Base-by-base conservation (phyloP, 768 basidiomycete species). In the Pulveroboletus frians region DNA sequence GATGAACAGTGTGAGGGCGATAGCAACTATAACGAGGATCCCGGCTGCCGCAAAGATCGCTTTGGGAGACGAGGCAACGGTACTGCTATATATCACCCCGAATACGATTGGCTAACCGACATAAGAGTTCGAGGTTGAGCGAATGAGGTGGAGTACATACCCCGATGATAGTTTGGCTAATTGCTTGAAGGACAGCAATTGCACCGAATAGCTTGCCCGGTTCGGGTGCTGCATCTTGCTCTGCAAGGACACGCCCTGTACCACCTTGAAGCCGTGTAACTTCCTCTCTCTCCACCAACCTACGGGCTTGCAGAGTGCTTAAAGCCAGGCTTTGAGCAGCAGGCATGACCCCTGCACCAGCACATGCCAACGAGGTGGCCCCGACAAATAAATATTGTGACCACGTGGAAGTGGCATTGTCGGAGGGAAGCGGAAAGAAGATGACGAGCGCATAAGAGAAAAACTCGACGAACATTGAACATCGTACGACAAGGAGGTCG, bases 281-380 rank as follows among this genome's bases (percentile, higher is more conserved):
- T 63, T 32, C 76, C 73, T 63, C 79, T 23, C 60, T 54, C 40
- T 61, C 52, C 20, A 47, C 60, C 36, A 60, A 36, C 34, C 49
- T 65, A 47, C 57, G 63, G 37, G 60, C 61, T 31, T 74, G 72
- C n/a, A 78, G 53, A n/a, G 86, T 73, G 56, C 79, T 85, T 5
- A 89, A 71, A 0, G 85, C 88, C 9, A 91, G 72, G n/a, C 84
- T 86, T 52, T 88, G 83, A 44, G 80, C 63, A 1, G 84, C 76
- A 8, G 88, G 87, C 47, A 78, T 76, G 13, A 83, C 77, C 4
- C 86, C 88, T 3, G 81, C 78, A 11, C 84, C 84, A 37, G 86
- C 76, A 17, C 79, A 78, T 6, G 80, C 76, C 35, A 90, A 61
- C 31, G 78, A 78, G 1, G 85, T 85, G 26, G 82, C 71, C 0